Conservation (phyloP, 768 basidiomycete genomes). For the Dioszegia crocea region DNA sequence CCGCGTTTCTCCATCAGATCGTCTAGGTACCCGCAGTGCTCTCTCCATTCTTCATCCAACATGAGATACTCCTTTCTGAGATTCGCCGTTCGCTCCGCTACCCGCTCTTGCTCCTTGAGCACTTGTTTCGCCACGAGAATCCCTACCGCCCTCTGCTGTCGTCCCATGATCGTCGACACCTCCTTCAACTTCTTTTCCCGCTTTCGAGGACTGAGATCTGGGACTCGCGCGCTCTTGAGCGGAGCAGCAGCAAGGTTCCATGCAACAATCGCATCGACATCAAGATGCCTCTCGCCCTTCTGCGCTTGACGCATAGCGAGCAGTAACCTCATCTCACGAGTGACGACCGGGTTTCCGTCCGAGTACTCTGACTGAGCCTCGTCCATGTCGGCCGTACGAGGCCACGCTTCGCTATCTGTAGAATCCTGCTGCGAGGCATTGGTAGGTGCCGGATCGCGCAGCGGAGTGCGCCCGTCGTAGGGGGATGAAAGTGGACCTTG, state of each 20-base stretch:
- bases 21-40: constrained; percentile 29
- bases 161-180: constrained; percentile 22
- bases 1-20: constrained; percentile 36
- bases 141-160: constrained; percentile 9
- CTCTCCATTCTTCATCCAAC: constrained; percentile 34
- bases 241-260: constrained; percentile 34
- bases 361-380: constrained; percentile 16
- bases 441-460: constrained; percentile 30
- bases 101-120: constrained; percentile 9
- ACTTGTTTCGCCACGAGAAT: constrained; percentile 12
- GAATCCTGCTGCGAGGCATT: constrained; percentile 21
- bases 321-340: constrained; percentile 15
- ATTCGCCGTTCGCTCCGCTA: constrained; percentile 7
- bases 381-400: constrained; percentile 23
- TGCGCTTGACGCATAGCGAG: constrained; percentile 23
- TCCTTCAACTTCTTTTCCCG: constrained; percentile 15
- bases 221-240: not conserved
- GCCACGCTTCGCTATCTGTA: constrained; percentile 31
- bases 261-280: constrained; percentile 17
- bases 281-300: not conserved
- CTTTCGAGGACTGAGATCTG: not conserved
- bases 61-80: constrained; percentile 29
- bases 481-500: constrained; percentile 30
- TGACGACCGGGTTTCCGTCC: constrained; percentile 15
- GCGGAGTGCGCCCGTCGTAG: constrained; percentile 14